phyloP scores from a whole-genome alignment of 2,329 filamentous ascomycete genomes.

The Fusarium tjaetaba region DNA sequence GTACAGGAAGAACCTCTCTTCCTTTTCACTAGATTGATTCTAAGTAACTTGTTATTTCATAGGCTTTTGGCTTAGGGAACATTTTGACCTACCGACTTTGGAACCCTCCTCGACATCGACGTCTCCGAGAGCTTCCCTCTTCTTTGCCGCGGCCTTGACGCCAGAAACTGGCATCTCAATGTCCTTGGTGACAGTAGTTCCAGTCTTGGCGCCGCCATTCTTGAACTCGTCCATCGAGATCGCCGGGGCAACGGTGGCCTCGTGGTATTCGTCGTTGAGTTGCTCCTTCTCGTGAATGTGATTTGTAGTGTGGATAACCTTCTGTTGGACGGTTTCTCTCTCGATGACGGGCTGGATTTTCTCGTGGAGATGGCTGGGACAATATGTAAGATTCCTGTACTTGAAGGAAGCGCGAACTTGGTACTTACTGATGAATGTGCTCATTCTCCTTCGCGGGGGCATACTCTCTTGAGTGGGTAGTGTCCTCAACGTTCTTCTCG shows the following conservation, averaged over 20 bases:
- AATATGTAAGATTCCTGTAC: neutral
- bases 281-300: slow-evolving; percentile 22
- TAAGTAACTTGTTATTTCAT: slow-evolving; percentile 3
- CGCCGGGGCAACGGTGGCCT: slow-evolving; percentile 12
- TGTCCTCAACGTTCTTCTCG: slow-evolving; percentile 19
- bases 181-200: neutral
- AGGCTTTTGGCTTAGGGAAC: neutral
- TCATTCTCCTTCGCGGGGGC: slow-evolving; percentile 16
- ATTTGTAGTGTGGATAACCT: slow-evolving; percentile 25
- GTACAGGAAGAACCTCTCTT: slow-evolving; percentile 2
- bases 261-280: slow-evolving; percentile 16
- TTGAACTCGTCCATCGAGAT: slow-evolving; percentile 17
- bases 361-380: slow-evolving; percentile 14
- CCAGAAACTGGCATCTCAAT: slow-evolving; percentile 4
- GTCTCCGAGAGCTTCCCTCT: neutral
- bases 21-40: slow-evolving; percentile 18
- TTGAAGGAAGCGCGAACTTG: rapidly evolving
- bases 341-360: slow-evolving; percentile 30
- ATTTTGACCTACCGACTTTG: neutral
- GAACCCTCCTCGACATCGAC: neutral
- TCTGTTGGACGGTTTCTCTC: slow-evolving; percentile 27
- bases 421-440: slow-evolving; percentile 21
- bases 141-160: neutral
- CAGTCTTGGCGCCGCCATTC: neutral
- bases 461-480: slow-evolving; percentile 15